Base-by-base conservation (phyloP, 2,329 filamentous ascomycete species). In the Penicillium sp. region DNA sequence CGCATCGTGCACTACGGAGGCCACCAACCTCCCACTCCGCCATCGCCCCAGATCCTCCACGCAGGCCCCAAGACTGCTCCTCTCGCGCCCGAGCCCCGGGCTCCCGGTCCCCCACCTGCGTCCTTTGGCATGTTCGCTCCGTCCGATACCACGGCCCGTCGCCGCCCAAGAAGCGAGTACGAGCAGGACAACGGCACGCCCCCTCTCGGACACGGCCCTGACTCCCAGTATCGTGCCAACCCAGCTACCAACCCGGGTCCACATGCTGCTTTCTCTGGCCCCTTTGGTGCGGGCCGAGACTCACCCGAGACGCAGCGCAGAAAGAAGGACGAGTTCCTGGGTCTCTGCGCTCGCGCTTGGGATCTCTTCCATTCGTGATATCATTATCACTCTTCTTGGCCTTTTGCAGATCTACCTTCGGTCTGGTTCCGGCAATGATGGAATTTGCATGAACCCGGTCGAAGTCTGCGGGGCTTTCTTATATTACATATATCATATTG, bases 1-100 rank as follows among this genome's bases (percentile, higher is more conserved):
- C 94, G 93, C 74, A 85, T 97, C 53, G 90, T 99, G 13, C 94
- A 97, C 75, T 99, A 99, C 72, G 91, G 89, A 38, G 91, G 92
- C 44, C 91, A 95, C 69, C 93, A 96, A 72, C 92, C 93, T 39
- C 92, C 92, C 3, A 96, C 92, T 2, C 92, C 93, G 34, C 92
- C 92, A 4, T 95, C 91, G 42, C 90, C 86, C 51, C 69, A 69
- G 16, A 32, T 63, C 32, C 54, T 62, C 36, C 64, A 70, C 55
- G 55, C 66, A 45, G 64, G 58, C n/a, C 58, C 64, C 14, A 70
- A 71, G 49, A 67, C 67, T 4, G 62, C 62, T 11, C 59, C 61
- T 21, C 48, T 65, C 32, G 53, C 59, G 29, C 56, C 54, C 9
- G 68, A 72, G 81, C 82, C 59, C 74, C 81, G 24, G 81, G 91